Conservation (phyloP, 2,329 filamentous ascomycete species). For the Acrodontium crateriforme region DNA sequence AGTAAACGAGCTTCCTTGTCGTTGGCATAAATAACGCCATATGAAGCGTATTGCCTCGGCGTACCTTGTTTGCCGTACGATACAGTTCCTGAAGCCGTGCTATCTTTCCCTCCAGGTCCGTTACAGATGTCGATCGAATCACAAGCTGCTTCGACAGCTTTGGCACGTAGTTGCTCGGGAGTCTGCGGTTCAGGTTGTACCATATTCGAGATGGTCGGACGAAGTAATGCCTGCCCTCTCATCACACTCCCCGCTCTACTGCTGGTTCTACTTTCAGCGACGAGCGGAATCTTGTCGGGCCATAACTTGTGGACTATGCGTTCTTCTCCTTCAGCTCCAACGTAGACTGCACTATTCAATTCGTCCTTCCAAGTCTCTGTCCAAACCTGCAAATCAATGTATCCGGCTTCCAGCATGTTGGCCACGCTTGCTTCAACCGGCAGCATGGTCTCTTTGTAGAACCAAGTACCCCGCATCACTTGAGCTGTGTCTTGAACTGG, state of each 20-base stretch:
- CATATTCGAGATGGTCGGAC: constrained; percentile 12
- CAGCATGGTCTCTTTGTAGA: constrained; percentile 89
- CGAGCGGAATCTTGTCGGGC: constrained; percentile 52
- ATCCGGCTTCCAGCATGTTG: constrained; percentile 87
- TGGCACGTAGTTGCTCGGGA: constrained; percentile 29
- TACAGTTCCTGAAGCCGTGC: constrained; percentile 33
- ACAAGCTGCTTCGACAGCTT: constrained; percentile 30
- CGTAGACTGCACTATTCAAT: constrained; percentile 74
- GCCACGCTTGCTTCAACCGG: constrained; percentile 75
- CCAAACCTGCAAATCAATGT: constrained; percentile 73
- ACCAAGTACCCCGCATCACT: constrained; percentile 85
- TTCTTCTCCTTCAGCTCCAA: constrained; percentile 78
- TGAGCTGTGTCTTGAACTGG: constrained; percentile 77
- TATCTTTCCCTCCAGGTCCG: constrained; percentile 31
- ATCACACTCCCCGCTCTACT: constrained; percentile 15
- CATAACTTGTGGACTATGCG: constrained; percentile 78
- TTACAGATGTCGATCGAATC: constrained; percentile 36
- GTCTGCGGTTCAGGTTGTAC: constrained; percentile 24
- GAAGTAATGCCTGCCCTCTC: constrained; percentile 4
- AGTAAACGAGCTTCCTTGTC: constrained; percentile 65
- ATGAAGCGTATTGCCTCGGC: constrained; percentile 51
- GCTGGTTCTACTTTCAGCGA: constrained; percentile 28
- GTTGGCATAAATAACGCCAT: constrained; percentile 80
- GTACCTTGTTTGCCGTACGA: constrained; percentile 29
- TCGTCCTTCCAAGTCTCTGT: constrained; percentile 89